Evolutionary conservation across 495 filamentous ascomycete species (phyloP).

Genomic region (Cercophora scortea): DNA sequence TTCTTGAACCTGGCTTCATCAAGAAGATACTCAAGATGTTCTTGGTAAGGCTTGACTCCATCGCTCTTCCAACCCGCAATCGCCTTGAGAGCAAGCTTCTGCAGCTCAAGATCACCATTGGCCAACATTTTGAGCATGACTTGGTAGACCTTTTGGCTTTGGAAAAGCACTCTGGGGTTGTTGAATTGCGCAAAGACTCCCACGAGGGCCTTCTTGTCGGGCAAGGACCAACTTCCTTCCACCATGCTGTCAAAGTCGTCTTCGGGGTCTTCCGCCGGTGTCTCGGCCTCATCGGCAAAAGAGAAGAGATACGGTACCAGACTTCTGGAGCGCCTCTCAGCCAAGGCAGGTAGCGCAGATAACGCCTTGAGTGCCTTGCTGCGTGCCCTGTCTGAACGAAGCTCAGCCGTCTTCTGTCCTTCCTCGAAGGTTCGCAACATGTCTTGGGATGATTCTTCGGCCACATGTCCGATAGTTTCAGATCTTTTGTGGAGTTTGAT

Average conservation of each 20-base stretch:
- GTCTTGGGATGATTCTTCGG: slow-evolving; percentile 32
- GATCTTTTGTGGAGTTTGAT: slow-evolving; percentile 45
- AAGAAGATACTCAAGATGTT: slow-evolving; percentile 78
- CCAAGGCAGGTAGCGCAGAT: slow-evolving; percentile 60
- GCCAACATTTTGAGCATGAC: slow-evolving; percentile 64
- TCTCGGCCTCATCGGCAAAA: slow-evolving; percentile 54
- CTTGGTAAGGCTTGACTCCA: slow-evolving; percentile 68
- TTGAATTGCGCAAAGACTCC: slow-evolving; percentile 74
- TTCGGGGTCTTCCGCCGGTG: slow-evolving; percentile 28
- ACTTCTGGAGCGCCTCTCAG: slow-evolving; percentile 76
- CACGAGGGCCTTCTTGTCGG: slow-evolving; percentile 73
- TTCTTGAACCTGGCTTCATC: slow-evolving; percentile 91
- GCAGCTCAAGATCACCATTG: slow-evolving; percentile 83
- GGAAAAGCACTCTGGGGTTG: slow-evolving; percentile 78
- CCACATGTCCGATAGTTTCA: slow-evolving; percentile 26
- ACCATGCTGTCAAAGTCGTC: slow-evolving; percentile 30
- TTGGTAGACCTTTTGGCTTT: slow-evolving; percentile 65
- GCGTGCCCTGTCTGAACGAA: slow-evolving; percentile 42
- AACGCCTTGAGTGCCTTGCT: slow-evolving; percentile 76
- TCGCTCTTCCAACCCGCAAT: slow-evolving; percentile 82
- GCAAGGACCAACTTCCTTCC: slow-evolving; percentile 46
- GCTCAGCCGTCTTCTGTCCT: slow-evolving; percentile 35
- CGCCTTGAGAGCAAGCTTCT: slow-evolving; percentile 75
- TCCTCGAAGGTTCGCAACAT: slow-evolving; percentile 45
- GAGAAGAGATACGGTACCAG: slow-evolving; percentile 80